Percentiles rank a stretch among this genome's conserved stretches.
Evolutionary conservation across 306 rosid genomes (phyloP).

Genomic region (Erythrophleum fordii): DNA sequence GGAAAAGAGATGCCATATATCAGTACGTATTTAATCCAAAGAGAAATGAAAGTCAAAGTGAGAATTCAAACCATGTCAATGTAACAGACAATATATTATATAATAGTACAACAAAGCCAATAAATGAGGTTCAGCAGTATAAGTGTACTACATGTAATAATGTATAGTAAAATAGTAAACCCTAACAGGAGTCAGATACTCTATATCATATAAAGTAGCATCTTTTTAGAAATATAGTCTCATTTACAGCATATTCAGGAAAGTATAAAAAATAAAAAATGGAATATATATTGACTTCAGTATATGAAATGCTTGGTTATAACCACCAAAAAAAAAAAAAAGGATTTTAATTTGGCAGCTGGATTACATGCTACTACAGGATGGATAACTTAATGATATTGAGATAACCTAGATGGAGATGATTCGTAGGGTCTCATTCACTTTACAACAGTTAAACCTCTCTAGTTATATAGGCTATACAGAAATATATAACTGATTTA

Average conservation of each 20-base stretch:
- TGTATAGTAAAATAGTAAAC: neutral
- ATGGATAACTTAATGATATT: neutral
- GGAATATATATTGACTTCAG: neutral
- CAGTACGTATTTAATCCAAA: constrained; percentile 24
- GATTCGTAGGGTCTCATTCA: neutral
- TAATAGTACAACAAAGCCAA: neutral
- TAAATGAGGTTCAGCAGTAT: neutral
- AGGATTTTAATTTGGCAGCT: neutral
- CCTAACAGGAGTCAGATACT: neutral
- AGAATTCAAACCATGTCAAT: neutral
- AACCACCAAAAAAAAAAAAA: neutral
- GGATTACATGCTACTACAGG: neutral
- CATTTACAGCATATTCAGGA: neutral
- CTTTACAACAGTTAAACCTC: neutral
- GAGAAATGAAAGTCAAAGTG: constrained; percentile 10
- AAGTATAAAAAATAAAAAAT: neutral
- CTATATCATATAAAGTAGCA: neutral
- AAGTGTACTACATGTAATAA: neutral
- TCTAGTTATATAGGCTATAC: neutral
- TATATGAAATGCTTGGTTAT: neutral
- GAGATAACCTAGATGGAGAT: neutral
- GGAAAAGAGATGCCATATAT: constrained; percentile 26
- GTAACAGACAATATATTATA: neutral
- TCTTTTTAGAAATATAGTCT: neutral
- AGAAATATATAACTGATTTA: neutral